Evolutionary conservation across 305 asterid genomes (phyloP).

Genomic region (Striga hermonthica): DNA sequence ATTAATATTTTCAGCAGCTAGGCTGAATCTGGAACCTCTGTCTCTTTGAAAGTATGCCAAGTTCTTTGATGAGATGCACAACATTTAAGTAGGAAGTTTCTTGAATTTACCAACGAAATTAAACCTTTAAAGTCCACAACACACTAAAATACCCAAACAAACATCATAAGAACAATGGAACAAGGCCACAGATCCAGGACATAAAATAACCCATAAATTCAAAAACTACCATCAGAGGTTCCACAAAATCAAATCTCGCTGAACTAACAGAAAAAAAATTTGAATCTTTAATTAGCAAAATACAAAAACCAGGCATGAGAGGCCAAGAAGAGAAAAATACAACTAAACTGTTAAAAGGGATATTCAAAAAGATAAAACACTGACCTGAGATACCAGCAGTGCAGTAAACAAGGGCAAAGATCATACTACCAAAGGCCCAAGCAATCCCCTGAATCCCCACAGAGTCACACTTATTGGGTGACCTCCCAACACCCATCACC

Average conservation of each 20-base stretch:
- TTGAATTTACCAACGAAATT: not conserved
- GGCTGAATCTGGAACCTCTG: no score
- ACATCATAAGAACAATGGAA: slow-evolving; percentile 7
- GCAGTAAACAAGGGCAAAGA: slow-evolving; percentile 87
- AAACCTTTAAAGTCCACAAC: not conserved
- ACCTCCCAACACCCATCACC: slow-evolving; percentile 67
- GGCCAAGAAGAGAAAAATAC: no score
- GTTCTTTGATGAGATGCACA: not conserved
- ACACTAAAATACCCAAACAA: not conserved
- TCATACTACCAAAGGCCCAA: slow-evolving; percentile 96
- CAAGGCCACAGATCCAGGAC: slow-evolving; percentile 16
- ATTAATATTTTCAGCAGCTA: no score
- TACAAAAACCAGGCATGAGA: not conserved
- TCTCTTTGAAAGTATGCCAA: no score
- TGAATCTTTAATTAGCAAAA: not conserved
- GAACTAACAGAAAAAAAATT: not conserved
- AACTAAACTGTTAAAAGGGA: no score
- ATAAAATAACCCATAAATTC: not conserved
- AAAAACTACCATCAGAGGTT: not conserved
- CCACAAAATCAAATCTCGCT: not conserved
- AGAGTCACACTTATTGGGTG: slow-evolving; percentile 52
- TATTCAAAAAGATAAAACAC: not conserved
- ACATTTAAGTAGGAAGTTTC: not conserved
- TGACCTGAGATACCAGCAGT: slow-evolving; percentile 90
- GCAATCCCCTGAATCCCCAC: slow-evolving; percentile 90